Base-by-base conservation (phyloP, 768 basidiomycete species). In the Neoboletus brunneissimus region DNA sequence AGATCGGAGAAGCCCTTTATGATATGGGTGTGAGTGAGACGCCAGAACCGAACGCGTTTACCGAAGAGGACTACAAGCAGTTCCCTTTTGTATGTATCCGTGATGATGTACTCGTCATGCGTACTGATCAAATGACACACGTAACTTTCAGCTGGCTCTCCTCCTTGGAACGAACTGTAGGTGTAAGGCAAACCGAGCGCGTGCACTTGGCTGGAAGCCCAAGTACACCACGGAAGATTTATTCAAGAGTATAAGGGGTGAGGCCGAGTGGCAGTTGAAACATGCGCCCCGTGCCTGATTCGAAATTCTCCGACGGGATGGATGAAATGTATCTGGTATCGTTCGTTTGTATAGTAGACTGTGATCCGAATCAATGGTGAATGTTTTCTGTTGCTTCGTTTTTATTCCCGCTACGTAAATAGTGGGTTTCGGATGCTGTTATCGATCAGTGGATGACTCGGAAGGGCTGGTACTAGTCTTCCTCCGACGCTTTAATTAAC, bases 1-100 rank as follows among this genome's bases (percentile, higher is more conserved):
- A 73, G 4, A 73, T 84, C 27, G 77, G 74, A 4, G 67, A 76
- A 73, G 62, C 29, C 3, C 67, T 67, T 6, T 11, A 37, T 15
- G 56, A 61, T 2, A 41, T 67, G 1, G 62, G 64, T 1, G 54
- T 34, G n/a, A 69, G 59, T 29, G 45, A 60, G 29, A 64, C 62
- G 0, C 22, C 51, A 1, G 51, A 75, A 55, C 78, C 82, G 5
- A 79, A 72, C 3, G 57, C 75, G 1, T 83, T 83, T 54, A 77
- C 74, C 1, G 60, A 66, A 6, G 60, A 59, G 4, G 69, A 70
- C 40, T 55, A 55, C 37, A 53, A 54, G 23, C 41, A 20, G 13
- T 48, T 34, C 20, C 38, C 48, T 37, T 3, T 0, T 0, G 63
- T 67, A 54, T 23, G 65, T 61, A 23, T 23, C 11, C 0, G 1